Evolutionary conservation across 2,329 filamentous ascomycete species (phyloP).

Genomic region (Nemania serpens): DNA sequence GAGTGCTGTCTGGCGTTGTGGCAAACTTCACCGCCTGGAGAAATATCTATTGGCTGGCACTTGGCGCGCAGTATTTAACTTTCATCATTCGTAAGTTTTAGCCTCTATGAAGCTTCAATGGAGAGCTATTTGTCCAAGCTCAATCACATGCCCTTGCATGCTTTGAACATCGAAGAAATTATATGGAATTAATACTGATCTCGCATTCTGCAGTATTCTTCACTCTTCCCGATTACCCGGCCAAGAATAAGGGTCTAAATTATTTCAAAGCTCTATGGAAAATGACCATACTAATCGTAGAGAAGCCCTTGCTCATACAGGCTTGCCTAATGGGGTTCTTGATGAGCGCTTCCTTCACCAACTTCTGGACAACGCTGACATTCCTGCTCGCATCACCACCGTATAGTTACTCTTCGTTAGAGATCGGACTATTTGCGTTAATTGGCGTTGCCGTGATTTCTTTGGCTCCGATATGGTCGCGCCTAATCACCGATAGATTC

Average conservation of each 20-base stretch:
- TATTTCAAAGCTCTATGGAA: slow-evolving; percentile 65
- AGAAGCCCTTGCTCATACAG: slow-evolving; percentile 66
- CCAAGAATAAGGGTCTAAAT: slow-evolving; percentile 63
- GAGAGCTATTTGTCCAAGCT: neutral
- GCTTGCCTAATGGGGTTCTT: slow-evolving; percentile 51
- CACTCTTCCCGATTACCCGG: slow-evolving; percentile 73
- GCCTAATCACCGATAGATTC: slow-evolving; percentile 71
- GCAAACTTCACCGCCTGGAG: slow-evolving; percentile 69
- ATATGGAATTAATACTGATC: neutral
- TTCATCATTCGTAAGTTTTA: slow-evolving; percentile 50
- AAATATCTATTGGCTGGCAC: slow-evolving; percentile 69
- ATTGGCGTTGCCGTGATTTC: slow-evolving; percentile 74
- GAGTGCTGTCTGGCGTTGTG: slow-evolving; percentile 71
- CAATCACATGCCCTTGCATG: neutral
- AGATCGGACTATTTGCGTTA: slow-evolving; percentile 78
- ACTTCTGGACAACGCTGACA: slow-evolving; percentile 74
- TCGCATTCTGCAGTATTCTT: slow-evolving; percentile 51
- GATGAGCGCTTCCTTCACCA: slow-evolving; percentile 62
- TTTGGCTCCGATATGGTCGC: slow-evolving; percentile 70
- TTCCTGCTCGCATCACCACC: slow-evolving; percentile 75
- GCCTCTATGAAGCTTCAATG: neutral
- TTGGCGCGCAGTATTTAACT: slow-evolving; percentile 67
- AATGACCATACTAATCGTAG: slow-evolving; percentile 62
- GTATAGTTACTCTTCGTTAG: slow-evolving; percentile 68
- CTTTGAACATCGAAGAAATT: neutral